Evolutionary conservation across 2,329 filamentous ascomycete species (phyloP).

Genomic region (Cordyceps javanica): DNA sequence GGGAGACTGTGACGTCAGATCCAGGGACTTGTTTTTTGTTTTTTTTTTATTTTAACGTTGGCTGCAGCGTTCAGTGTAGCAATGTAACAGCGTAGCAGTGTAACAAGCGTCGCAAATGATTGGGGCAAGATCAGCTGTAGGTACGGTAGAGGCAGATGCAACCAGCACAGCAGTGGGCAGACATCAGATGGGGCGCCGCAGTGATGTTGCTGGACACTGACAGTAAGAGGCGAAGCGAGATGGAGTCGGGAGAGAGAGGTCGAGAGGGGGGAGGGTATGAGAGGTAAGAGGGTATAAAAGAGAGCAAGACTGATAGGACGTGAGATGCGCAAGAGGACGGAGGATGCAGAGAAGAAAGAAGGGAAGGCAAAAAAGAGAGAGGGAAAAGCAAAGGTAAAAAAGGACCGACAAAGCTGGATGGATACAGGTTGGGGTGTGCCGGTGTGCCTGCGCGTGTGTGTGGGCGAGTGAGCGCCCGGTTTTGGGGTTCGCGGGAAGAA

Average conservation of each 20-base stretch:
- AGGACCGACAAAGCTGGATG: neutral
- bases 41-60: no score
- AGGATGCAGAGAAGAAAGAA: neutral
- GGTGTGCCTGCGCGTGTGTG: no score
- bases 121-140: slow-evolving; percentile 3
- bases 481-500: neutral
- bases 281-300: no score
- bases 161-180: slow-evolving; percentile 8
- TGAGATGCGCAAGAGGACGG: no score
- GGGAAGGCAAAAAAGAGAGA: neutral
- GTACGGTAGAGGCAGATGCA: slow-evolving; percentile 9
- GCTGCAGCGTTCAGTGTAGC: no score
- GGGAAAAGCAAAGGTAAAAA: neutral
- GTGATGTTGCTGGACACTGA: neutral
- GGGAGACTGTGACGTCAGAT: neutral
- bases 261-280: neutral
- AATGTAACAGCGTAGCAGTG: neutral
- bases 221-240: neutral
- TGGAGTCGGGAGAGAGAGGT: neutral
- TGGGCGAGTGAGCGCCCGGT: neutral
- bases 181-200: slow-evolving; percentile 1
- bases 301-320: no score
- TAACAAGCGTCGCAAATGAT: neutral
- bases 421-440: slow-evolving; percentile 1
- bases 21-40: neutral